A percentile compares a stretch with the other conserved stretches of the same genome.
phyloP scores from a whole-genome alignment of 176 grass and related monocot genomes.

The Eleusine coracana region DNA sequence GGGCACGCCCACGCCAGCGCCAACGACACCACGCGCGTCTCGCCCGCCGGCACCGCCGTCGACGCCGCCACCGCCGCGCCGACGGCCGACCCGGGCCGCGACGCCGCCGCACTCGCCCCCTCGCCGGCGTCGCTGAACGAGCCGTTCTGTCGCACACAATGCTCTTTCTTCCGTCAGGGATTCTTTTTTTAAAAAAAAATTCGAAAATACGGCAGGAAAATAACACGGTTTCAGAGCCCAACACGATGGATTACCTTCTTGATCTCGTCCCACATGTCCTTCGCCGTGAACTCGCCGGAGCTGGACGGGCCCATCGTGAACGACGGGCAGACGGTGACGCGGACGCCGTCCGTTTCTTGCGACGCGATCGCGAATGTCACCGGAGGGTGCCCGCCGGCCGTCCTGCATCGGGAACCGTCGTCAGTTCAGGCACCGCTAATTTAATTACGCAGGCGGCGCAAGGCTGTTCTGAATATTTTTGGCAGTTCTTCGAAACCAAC shows the following conservation, averaged over 20 bases:
- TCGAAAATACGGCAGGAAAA: not conserved
- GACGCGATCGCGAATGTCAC: slow-evolving; percentile 86
- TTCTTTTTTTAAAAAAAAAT: too few species aligned
- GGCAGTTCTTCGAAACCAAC: slow-evolving; percentile 7
- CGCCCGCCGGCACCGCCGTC: slow-evolving; percentile 53
- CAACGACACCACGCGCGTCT: slow-evolving; percentile 63
- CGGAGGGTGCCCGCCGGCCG: slow-evolving; percentile 51
- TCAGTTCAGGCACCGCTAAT: not conserved
- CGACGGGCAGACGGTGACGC: slow-evolving; percentile 70
- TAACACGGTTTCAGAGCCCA: not conserved
- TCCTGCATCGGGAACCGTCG: slow-evolving; percentile 41
- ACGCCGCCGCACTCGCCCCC: slow-evolving; percentile 18
- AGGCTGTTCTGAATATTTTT: not conserved
- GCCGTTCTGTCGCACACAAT: slow-evolving; percentile 49
- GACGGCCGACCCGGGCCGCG: slow-evolving; percentile 68
- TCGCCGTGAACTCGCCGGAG: slow-evolving; percentile 60
- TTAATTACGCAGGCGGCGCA: too few species aligned
- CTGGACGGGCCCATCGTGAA: slow-evolving; percentile 61
- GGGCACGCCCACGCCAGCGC: slow-evolving; percentile 89
- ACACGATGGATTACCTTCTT: slow-evolving; percentile 50
- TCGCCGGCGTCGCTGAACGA: slow-evolving; percentile 49
- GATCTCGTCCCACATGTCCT: slow-evolving; percentile 73
- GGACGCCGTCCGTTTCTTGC: slow-evolving; percentile 64
- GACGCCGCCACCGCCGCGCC: slow-evolving; percentile 78
- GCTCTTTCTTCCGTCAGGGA: not conserved